phyloP scores from a whole-genome alignment of 257 asterid genomes.

The Nyctanthes arbortristis region DNA sequence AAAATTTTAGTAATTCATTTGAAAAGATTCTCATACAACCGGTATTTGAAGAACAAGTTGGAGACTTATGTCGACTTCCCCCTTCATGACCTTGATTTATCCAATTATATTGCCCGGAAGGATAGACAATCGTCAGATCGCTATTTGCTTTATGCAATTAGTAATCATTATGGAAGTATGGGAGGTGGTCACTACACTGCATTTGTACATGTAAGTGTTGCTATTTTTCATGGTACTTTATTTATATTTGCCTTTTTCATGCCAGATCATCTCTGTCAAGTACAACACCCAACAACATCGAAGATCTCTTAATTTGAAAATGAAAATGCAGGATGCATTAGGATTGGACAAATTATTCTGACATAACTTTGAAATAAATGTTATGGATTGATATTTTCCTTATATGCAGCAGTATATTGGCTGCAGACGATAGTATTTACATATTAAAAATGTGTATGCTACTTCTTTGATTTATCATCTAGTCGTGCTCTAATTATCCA shows the following conservation, averaged over 20 bases:
- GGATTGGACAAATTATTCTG: background rate
- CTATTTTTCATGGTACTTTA: constrained; percentile 7
- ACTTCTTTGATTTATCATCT: background rate
- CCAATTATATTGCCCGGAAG: constrained; percentile 56
- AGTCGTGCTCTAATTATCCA: background rate
- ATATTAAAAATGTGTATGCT: background rate
- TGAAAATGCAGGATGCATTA: background rate
- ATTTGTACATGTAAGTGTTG: constrained; percentile 69
- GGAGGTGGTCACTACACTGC: constrained; percentile 96
- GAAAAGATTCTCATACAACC: constrained; percentile 86
- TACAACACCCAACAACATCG: background rate
- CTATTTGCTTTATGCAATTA: constrained; percentile 80
- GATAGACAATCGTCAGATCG: constrained; percentile 54
- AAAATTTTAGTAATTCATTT: constrained; percentile 88
- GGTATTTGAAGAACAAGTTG: constrained; percentile 74
- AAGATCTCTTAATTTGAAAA: background rate
- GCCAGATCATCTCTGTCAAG: background rate
- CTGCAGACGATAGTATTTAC: no score
- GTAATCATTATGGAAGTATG: constrained; percentile 93
- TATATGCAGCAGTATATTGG: background rate
- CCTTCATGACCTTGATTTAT: constrained; percentile 71
- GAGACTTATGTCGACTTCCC: constrained; percentile 88
- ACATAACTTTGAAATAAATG: background rate
- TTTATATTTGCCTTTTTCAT: background rate
- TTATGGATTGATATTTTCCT: background rate